These are phyloP conservation scores for Holtermannia corniformis DNA, from an alignment of 768 basidiomycete genomes.

Conservation along the genomic window DNA sequence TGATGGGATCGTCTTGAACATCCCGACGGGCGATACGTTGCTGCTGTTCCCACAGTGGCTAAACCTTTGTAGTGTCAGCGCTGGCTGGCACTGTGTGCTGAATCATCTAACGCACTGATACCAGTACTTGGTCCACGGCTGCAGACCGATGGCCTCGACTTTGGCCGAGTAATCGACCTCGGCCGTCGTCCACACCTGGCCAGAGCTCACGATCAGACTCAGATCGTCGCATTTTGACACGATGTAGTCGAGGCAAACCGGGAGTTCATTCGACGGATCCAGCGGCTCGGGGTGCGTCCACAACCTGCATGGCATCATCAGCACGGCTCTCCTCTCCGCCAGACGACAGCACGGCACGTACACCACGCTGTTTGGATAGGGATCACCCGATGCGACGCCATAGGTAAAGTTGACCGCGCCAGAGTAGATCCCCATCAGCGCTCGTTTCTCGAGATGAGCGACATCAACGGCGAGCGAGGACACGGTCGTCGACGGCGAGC, in stretches of 20 bases:
- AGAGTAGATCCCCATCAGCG: not conserved
- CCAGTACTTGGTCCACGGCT: conserved; percentile 51
- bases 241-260: conserved; percentile 44
- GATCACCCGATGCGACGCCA: conserved; percentile 46
- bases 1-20: conserved; percentile 49
- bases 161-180: conserved; percentile 57
- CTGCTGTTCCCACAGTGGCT: conserved; percentile 49
- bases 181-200: conserved; percentile 50
- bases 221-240: conserved; percentile 48
- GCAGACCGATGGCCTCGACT: conserved; percentile 50
- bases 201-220: conserved; percentile 44
- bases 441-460: not conserved
- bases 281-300: conserved; percentile 35
- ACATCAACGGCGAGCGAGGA: not conserved
- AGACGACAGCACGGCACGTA: too few species aligned
- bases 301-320: conserved; percentile 39
- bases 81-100: too few species aligned
- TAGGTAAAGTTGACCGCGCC: conserved; percentile 13
- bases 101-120: too few species aligned
- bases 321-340: not conserved
- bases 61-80: too few species aligned
- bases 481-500: not conserved
- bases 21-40: conserved; percentile 47
- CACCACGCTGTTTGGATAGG: conserved; percentile 14
- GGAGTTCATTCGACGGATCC: not conserved